phyloP scores from a whole-genome alignment of 306 rosid species.

The Medicago ruthenica region DNA sequence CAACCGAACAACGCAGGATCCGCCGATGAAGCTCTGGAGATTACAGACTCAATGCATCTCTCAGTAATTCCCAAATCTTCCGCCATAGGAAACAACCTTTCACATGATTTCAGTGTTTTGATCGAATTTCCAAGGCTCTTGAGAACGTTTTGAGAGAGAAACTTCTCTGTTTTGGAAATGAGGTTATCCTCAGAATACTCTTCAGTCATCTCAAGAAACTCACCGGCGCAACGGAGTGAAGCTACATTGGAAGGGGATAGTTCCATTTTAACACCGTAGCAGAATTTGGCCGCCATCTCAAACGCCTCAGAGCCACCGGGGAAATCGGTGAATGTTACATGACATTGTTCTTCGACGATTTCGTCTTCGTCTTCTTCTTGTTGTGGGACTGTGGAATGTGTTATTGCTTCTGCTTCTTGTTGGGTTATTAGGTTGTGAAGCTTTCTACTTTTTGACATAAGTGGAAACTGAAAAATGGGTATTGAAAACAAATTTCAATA shows the following conservation, averaged over 20 bases:
- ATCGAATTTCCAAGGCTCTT: conserved; percentile 77
- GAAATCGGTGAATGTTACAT: conserved; percentile 63
- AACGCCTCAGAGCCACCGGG: conserved; percentile 91
- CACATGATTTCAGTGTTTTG: conserved; percentile 82
- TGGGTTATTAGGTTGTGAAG: conserved; percentile 71
- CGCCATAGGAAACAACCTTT: conserved; percentile 64
- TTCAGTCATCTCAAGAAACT: conserved; percentile 91
- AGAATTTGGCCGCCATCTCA: conserved; percentile 90
- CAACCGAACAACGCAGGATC: conserved; percentile 85
- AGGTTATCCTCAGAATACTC: conserved; percentile 87
- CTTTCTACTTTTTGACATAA: conserved; percentile 84
- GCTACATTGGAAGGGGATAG: conserved; percentile 76
- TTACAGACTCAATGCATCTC: conserved; percentile 71
- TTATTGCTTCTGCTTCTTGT: conserved; percentile 59
- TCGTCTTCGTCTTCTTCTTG: conserved; percentile 63
- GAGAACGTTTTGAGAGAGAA: conserved; percentile 67
- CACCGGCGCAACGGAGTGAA: conserved; percentile 94
- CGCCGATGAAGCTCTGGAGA: conserved; percentile 66
- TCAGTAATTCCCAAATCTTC: conserved; percentile 68
- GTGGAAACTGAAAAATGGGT: conserved; percentile 73
- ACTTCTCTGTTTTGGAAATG: conserved; percentile 80
- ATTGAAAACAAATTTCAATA: conserved; percentile 19
- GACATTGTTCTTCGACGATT: conserved; percentile 77
- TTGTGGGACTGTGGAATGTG: conserved; percentile 44
- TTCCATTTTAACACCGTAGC: conserved; percentile 92